A percentile compares a stretch with the other conserved stretches of the same genome.
These are phyloP conservation scores for Ambrosia hybrid DNA, from an alignment of 140 eudicot species.

Conservation along the genomic window DNA sequence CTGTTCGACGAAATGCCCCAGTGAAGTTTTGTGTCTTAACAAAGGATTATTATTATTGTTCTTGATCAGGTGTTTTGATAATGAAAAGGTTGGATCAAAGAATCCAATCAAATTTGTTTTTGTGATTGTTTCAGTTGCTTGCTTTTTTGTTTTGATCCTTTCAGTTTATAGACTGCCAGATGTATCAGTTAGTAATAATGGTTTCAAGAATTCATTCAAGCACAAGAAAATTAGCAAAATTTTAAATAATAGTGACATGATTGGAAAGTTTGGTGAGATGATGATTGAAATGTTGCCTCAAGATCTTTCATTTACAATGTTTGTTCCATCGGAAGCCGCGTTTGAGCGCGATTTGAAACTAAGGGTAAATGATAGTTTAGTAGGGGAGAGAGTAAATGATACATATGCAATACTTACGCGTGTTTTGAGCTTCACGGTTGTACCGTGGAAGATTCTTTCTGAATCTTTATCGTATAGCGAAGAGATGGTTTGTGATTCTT, in stretches of 20 bases:
- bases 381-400: slow-evolving; percentile 49
- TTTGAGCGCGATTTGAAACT: slow-evolving; percentile 56
- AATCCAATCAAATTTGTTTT: slow-evolving; percentile 38
- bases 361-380: slow-evolving; percentile 36
- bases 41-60: not conserved
- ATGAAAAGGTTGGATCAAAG: slow-evolving; percentile 43
- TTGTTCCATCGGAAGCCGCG: slow-evolving; percentile 64
- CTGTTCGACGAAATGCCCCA: not conserved
- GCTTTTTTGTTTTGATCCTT: slow-evolving; percentile 47
- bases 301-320: slow-evolving; percentile 70
- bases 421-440: slow-evolving; percentile 63
- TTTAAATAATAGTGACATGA: slow-evolving; percentile 7
- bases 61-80: not conserved
- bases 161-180: slow-evolving; percentile 58
- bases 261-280: slow-evolving; percentile 62
- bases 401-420: slow-evolving; percentile 61
- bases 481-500: slow-evolving; percentile 57
- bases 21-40: not conserved
- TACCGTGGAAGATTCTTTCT: slow-evolving; percentile 59
- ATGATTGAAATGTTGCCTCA: slow-evolving; percentile 66
- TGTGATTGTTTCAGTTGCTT: slow-evolving; percentile 45
- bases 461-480: slow-evolving; percentile 36
- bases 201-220: slow-evolving; percentile 11
- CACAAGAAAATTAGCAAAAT: slow-evolving; percentile 12
- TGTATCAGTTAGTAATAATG: slow-evolving; percentile 15